Conservation (phyloP, 805 yeast species). For the Monosporozyma aerobia region DNA sequence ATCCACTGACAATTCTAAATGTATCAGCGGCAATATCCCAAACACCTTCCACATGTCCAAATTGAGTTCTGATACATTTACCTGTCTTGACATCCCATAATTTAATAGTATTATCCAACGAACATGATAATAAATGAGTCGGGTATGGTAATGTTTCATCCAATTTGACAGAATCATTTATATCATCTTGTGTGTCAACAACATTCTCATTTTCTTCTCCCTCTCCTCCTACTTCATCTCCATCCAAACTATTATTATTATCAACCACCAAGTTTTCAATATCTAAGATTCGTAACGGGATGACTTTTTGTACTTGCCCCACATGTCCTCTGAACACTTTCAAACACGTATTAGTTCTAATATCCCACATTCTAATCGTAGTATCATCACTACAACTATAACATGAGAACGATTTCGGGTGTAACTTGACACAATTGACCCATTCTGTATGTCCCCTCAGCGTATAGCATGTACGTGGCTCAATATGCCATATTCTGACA, state of each 20-base stretch:
- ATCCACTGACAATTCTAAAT: constrained; percentile 87
- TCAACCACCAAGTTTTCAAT: constrained; percentile 42
- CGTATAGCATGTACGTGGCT: constrained; percentile 83
- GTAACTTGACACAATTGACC: constrained; percentile 85
- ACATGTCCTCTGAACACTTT: constrained; percentile 79
- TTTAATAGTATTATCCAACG: constrained; percentile 87
- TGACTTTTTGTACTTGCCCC: constrained; percentile 88
- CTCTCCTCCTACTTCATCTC: constrained; percentile 5
- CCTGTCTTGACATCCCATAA: constrained; percentile 87
- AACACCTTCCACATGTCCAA: constrained; percentile 97
- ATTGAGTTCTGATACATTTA: constrained; percentile 83
- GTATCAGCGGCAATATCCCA: constrained; percentile 97
- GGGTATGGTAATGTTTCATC: constrained; percentile 42
- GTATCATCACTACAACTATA: constrained; percentile 88
- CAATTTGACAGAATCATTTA: neutral
- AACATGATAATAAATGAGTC: constrained; percentile 76
- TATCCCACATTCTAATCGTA: constrained; percentile 92
- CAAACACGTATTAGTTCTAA: constrained; percentile 68
- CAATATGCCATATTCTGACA: constrained; percentile 94
- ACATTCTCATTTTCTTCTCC: neutral
- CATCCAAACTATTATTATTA: constrained; percentile 12
- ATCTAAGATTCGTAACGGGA: constrained; percentile 72
- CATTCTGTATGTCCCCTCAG: constrained; percentile 88
- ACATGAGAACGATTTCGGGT: constrained; percentile 65
- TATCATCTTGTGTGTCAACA: neutral